phyloP scores from a whole-genome alignment of 768 basidiomycete genomes.

The Suillus luteus region DNA sequence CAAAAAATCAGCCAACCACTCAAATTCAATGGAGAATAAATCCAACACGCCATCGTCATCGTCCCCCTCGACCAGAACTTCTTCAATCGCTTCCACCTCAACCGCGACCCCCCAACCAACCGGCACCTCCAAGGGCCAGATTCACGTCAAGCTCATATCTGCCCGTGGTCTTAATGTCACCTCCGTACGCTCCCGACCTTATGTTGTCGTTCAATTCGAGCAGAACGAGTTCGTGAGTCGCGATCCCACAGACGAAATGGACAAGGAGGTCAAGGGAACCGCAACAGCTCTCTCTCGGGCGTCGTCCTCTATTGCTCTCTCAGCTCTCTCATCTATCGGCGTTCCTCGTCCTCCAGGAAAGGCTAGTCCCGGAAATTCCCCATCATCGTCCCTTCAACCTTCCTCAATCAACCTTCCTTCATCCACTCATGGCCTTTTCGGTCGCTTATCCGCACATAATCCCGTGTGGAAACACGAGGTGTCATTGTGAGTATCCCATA shows the following conservation, averaged over 20 bases:
- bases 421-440: slow-evolving; percentile 53
- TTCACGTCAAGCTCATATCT: slow-evolving; percentile 95
- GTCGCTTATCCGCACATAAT: slow-evolving; percentile 74
- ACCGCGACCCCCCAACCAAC: slow-evolving; percentile 30
- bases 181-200: slow-evolving; percentile 68
- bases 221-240: slow-evolving; percentile 97
- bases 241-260: slow-evolving; percentile 81
- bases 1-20: slow-evolving; percentile 36
- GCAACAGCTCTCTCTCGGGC: slow-evolving; percentile 60
- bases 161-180: slow-evolving; percentile 81
- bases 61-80: slow-evolving; percentile 38
- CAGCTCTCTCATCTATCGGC: slow-evolving; percentile 65
- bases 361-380: slow-evolving; percentile 45
- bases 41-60: slow-evolving; percentile 44
- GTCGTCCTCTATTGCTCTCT: slow-evolving; percentile 63
- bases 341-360: slow-evolving; percentile 46
- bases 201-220: slow-evolving; percentile 98
- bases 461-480: slow-evolving; percentile 99
- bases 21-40: slow-evolving; percentile 38
- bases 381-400: slow-evolving; percentile 42
- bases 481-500: slow-evolving; percentile 73
- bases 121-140: slow-evolving; percentile 63
- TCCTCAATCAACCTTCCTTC: slow-evolving; percentile 26
- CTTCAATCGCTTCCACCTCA: slow-evolving; percentile 25
- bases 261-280: slow-evolving; percentile 87